Percentiles rank a stretch among this genome's conserved stretches.
These are phyloP conservation scores for Dothistroma pini DNA, from an alignment of 2,329 filamentous ascomycete genomes.

Conservation along the genomic window DNA sequence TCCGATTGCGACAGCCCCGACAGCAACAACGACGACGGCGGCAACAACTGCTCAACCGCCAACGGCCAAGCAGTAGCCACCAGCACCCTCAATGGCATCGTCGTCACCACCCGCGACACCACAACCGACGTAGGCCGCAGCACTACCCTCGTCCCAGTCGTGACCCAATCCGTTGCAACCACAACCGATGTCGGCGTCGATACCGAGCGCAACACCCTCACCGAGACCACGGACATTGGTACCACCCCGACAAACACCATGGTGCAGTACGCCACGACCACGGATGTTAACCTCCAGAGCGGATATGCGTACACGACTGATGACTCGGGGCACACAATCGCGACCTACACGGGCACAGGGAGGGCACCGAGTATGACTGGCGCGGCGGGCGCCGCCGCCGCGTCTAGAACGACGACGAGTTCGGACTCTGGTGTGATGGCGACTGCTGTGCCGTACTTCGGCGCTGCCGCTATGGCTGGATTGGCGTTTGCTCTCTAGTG, in stretches of 20 bases:
- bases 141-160: conserved; percentile 14
- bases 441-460: conserved; percentile 9
- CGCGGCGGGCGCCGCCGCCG: too few species aligned
- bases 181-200: conserved; percentile 8
- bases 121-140: conserved; percentile 10
- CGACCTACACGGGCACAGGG: conserved; percentile 11
- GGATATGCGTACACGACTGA: conserved; percentile 17
- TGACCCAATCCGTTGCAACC: conserved; percentile 8
- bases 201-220: conserved; percentile 6
- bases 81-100: conserved; percentile 7
- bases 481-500: too few species aligned
- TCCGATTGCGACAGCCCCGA: conserved; percentile 13
- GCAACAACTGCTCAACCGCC: conserved; percentile 11
- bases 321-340: conserved; percentile 4
- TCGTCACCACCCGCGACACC: conserved; percentile 8
- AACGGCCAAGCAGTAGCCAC: conserved; percentile 3
- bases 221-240: conserved; percentile 11
- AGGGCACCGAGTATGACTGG: background rate
- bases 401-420: background rate
- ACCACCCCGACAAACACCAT: conserved; percentile 14
- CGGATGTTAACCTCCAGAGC: conserved; percentile 12
- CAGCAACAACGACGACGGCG: conserved; percentile 9
- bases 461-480: conserved; percentile 12
- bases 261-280: conserved; percentile 11
- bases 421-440: conserved; percentile 5